A percentile compares a stretch with the other conserved stretches of the same genome.
These are phyloP conservation scores for Pistacia integerrima DNA, from an alignment of 345 rosid species.

Conservation along the genomic window DNA sequence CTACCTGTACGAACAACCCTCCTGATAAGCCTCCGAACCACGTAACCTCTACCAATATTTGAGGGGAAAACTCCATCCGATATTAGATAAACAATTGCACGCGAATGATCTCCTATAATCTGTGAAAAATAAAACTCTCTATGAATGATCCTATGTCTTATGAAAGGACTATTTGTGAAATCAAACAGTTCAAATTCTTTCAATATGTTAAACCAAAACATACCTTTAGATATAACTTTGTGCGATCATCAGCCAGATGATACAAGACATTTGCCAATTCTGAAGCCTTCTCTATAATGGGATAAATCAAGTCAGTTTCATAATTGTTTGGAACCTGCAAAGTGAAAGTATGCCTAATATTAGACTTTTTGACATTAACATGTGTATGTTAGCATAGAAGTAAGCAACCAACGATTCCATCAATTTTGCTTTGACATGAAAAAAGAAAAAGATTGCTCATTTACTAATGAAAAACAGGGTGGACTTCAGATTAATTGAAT, in stretches of 20 bases:
- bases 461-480: not conserved
- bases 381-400: not conserved
- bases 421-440: slow-evolving; percentile 21
- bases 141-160: slow-evolving; percentile 6
- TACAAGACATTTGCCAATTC: slow-evolving; percentile 74
- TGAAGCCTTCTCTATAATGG: slow-evolving; percentile 71
- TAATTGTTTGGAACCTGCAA: slow-evolving; percentile 90
- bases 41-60: slow-evolving; percentile 93
- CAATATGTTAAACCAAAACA: slow-evolving; percentile 13
- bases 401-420: not conserved
- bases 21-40: slow-evolving; percentile 88
- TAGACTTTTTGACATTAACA: slow-evolving; percentile 11
- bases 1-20: slow-evolving; percentile 89
- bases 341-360: slow-evolving; percentile 16
- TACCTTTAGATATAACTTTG: slow-evolving; percentile 69
- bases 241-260: slow-evolving; percentile 49
- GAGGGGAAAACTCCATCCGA: slow-evolving; percentile 94
- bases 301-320: slow-evolving; percentile 95
- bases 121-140: slow-evolving; percentile 27
- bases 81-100: slow-evolving; percentile 85
- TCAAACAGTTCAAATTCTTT: not conserved
- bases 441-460: not conserved
- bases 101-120: slow-evolving; percentile 91
- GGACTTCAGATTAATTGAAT: slow-evolving; percentile 1
- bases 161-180: not conserved